Evolutionary conservation across 305 asterid genomes (phyloP).

Genomic region (Fraxinus velutina): DNA sequence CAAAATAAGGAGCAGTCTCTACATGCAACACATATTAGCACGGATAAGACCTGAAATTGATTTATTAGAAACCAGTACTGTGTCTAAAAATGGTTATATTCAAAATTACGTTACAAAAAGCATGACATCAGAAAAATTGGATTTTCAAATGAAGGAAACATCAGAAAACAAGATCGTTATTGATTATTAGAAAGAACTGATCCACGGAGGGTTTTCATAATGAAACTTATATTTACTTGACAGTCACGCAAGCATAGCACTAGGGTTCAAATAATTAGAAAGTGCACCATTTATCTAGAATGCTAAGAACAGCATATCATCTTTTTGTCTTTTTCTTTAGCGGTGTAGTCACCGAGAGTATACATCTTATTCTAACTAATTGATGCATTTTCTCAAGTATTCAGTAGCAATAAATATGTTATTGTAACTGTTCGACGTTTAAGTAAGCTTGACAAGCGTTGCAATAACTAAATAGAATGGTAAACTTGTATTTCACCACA

Average conservation of each 20-base stretch:
- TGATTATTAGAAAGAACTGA: not conserved
- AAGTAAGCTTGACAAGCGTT: not conserved
- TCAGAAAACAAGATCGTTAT: conserved; percentile 7
- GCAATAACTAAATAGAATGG: not conserved
- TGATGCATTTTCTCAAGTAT: not conserved
- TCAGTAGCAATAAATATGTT: not conserved
- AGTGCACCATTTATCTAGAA: not conserved
- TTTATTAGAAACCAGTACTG: not conserved
- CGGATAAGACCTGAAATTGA: not conserved
- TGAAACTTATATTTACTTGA: not conserved
- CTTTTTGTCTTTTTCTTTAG: conserved; percentile 20
- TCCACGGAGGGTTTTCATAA: not conserved
- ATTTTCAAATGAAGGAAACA: not conserved
- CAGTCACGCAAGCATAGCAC: conserved; percentile 1
- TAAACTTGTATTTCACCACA: conserved; percentile 4
- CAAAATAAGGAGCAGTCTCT: not conserved
- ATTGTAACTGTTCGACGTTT: not conserved
- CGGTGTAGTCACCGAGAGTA: not conserved
- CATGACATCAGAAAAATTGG: not conserved
- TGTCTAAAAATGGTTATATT: not conserved
- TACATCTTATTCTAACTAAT: not conserved
- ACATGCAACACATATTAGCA: not conserved
- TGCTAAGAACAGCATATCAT: conserved; percentile 1
- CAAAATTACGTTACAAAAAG: not conserved
- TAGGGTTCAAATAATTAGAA: conserved; percentile 17